phyloP scores from a whole-genome alignment of 371 early-diverging fungal species.

The Mortierella sp. region DNA sequence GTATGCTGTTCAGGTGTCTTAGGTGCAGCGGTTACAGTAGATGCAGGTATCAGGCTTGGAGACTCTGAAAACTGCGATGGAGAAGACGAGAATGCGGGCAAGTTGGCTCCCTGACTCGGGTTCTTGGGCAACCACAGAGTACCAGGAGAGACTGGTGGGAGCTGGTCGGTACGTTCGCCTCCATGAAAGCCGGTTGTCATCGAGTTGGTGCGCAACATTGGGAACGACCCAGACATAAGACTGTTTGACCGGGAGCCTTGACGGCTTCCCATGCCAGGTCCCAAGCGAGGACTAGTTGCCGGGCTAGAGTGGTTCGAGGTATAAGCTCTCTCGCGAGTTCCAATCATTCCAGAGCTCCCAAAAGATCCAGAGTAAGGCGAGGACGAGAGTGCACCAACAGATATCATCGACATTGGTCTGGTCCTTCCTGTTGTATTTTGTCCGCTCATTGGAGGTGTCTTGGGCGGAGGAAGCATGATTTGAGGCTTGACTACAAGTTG shows the following conservation, averaged over 20 bases:
- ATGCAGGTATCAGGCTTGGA: background rate
- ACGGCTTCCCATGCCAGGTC: slow-evolving; percentile 28
- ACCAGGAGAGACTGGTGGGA: slow-evolving; percentile 18
- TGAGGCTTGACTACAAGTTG: slow-evolving; percentile 57
- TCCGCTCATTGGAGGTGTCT: slow-evolving; percentile 47
- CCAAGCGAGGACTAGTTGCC: slow-evolving; percentile 49
- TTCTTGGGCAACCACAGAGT: slow-evolving; percentile 16
- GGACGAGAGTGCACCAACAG: slow-evolving; percentile 23
- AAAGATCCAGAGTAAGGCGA: slow-evolving; percentile 36
- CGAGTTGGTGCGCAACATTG: slow-evolving; percentile 46
- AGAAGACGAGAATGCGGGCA: slow-evolving; percentile 6
- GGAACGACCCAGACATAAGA: slow-evolving; percentile 37
- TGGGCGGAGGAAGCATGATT: slow-evolving; percentile 54
- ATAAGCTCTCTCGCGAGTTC: slow-evolving; percentile 22
- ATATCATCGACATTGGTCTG: slow-evolving; percentile 53
- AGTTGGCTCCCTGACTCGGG: background rate
- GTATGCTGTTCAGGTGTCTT: slow-evolving; percentile 18
- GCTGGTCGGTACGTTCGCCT: background rate
- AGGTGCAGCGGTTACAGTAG: background rate
- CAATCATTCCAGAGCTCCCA: slow-evolving; percentile 11
- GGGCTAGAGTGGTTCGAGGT: slow-evolving; percentile 53
- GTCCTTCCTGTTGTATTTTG: slow-evolving; percentile 38
- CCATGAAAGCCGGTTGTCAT: slow-evolving; percentile 21
- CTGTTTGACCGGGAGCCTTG: slow-evolving; percentile 42
- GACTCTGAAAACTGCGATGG: background rate